phyloP scores from a whole-genome alignment of 805 yeast species.

The Clavispora phyllophila region DNA sequence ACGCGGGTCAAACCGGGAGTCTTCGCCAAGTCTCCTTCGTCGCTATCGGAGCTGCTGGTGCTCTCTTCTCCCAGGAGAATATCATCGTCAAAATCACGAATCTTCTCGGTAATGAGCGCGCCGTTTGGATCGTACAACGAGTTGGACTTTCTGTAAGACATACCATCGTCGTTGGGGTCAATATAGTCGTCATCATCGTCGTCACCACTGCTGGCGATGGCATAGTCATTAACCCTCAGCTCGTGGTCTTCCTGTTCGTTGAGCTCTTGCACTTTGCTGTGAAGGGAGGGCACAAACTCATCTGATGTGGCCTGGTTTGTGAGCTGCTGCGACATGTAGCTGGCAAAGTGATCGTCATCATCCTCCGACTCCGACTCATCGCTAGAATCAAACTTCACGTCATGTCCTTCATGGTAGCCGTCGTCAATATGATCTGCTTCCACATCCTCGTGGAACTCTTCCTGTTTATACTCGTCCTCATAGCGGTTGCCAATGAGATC shows the following conservation, averaged over 20 bases:
- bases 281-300: slow-evolving; percentile 39
- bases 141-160: slow-evolving; percentile 60
- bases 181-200: slow-evolving; percentile 63
- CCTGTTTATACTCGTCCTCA: slow-evolving; percentile 21
- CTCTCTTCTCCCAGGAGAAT: slow-evolving; percentile 23
- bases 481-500: slow-evolving; percentile 25
- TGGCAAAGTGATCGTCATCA: slow-evolving; percentile 55
- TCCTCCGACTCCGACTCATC: slow-evolving; percentile 33
- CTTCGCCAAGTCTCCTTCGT: slow-evolving; percentile 19
- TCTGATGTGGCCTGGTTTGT: slow-evolving; percentile 44
- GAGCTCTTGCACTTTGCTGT: slow-evolving; percentile 28
- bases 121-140: slow-evolving; percentile 51
- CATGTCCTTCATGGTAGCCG: slow-evolving; percentile 1
- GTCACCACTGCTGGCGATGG: slow-evolving; percentile 20
- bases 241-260: slow-evolving; percentile 9
- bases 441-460: slow-evolving; percentile 15
- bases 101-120: slow-evolving; percentile 12
- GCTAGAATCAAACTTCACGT: slow-evolving; percentile 14
- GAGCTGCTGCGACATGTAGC: slow-evolving; percentile 74
- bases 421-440: slow-evolving; percentile 11
- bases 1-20: slow-evolving; percentile 33
- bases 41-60: slow-evolving; percentile 28
- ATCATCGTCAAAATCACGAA: slow-evolving; percentile 6
- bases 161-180: slow-evolving; percentile 80
- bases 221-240: slow-evolving; percentile 6